Percentiles rank a stretch among this genome's conserved stretches.
Evolutionary conservation across 176 grass and related monocot species (phyloP).

Genomic region (Chloris gayana): DNA sequence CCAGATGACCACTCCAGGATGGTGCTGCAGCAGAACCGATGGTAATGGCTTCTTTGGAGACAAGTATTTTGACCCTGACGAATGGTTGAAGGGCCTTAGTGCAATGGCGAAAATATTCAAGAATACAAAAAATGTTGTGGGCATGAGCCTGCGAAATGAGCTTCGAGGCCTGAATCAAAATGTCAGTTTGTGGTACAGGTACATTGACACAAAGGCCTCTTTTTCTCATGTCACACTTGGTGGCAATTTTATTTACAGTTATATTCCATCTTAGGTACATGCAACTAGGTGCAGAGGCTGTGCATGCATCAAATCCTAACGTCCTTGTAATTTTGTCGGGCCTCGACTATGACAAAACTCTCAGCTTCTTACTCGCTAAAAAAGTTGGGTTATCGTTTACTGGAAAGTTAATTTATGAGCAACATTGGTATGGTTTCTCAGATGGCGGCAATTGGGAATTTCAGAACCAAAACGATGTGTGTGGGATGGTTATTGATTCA

Average conservation of each 20-base stretch:
- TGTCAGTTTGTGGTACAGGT: constrained; percentile 94
- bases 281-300: constrained; percentile 80
- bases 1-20: constrained; percentile 85
- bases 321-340: constrained; percentile 85
- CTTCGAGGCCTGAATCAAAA: constrained; percentile 80
- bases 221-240: constrained; percentile 19
- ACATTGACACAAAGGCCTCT: not conserved
- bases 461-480: constrained; percentile 73
- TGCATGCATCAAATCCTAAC: constrained; percentile 75
- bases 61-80: constrained; percentile 76
- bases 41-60: constrained; percentile 93
- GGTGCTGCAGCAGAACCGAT: constrained; percentile 80
- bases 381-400: constrained; percentile 65
- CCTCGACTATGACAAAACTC: constrained; percentile 78
- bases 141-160: constrained; percentile 93
- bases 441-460: constrained; percentile 77
- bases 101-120: constrained; percentile 83
- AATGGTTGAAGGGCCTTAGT: constrained; percentile 79
- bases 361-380: constrained; percentile 63
- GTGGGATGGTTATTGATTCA: constrained; percentile 52
- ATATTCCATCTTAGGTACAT: constrained; percentile 75
- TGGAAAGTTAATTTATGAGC: constrained; percentile 83
- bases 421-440: constrained; percentile 96
- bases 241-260: constrained; percentile 17
- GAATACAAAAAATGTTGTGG: constrained; percentile 68